phyloP scores from a whole-genome alignment of 139 green algal genomes.

The Chlamydomonas applanata region DNA sequence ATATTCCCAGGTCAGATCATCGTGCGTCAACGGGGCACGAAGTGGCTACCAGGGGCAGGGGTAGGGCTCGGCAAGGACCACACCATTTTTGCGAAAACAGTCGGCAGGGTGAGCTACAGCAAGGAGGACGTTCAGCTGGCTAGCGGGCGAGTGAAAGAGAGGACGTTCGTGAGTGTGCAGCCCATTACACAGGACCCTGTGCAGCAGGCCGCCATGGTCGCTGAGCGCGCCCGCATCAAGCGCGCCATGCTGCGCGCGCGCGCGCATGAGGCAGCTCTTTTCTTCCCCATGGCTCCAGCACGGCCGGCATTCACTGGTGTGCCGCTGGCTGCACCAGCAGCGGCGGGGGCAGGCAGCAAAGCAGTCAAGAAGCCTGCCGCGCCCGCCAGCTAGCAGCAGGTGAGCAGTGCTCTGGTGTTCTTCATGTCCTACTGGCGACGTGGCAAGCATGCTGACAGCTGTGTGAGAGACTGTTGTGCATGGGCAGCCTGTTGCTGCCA shows the following conservation, averaged over 20 bases:
- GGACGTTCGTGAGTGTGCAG: conserved; percentile 42
- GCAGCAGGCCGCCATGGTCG: not conserved
- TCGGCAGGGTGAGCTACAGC: conserved; percentile 72
- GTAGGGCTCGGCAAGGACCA: conserved; percentile 79
- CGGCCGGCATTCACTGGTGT: not conserved
- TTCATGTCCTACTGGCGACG: too few species aligned
- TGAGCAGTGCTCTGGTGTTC: too few species aligned
- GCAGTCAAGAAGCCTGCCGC: too few species aligned
- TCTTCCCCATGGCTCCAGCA: conserved; percentile 5
- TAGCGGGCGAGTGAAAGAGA: conserved; percentile 16
- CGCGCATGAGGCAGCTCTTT: conserved; percentile 17
- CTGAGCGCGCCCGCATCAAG: conserved; percentile 10
- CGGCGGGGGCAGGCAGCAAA: not conserved
- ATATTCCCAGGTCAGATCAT: conserved; percentile 90
- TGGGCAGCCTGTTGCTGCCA: too few species aligned
- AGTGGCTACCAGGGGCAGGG: conserved; percentile 79
- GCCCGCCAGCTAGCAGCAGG: too few species aligned
- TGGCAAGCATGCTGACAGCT: too few species aligned
- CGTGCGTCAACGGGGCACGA: conserved; percentile 87
- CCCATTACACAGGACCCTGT: conserved; percentile 30
- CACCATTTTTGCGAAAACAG: conserved; percentile 79
- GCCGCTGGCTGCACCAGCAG: not conserved
- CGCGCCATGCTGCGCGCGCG: conserved; percentile 3
- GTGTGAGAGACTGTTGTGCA: too few species aligned
- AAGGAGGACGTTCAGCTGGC: conserved; percentile 10